A percentile compares a stretch with the other conserved stretches of the same genome.
phyloP scores from a whole-genome alignment of 2,329 filamentous ascomycete species.

The Diaporthe sp. region DNA sequence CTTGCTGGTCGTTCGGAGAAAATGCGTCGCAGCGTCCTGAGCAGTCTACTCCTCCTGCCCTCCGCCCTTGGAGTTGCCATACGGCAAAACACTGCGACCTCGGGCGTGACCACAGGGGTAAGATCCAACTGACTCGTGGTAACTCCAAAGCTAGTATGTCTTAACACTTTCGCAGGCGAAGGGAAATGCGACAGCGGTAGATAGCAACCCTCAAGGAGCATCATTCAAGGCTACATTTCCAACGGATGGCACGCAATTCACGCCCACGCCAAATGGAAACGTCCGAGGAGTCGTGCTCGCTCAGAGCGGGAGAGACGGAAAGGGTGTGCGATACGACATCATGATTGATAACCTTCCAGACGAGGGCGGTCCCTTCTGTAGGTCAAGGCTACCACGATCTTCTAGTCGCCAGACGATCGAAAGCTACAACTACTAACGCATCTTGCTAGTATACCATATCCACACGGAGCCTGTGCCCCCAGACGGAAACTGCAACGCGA shows the following conservation, averaged over 20 bases:
- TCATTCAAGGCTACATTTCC: slow-evolving; percentile 27
- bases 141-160: not conserved
- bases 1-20: not conserved
- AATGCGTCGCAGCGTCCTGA: not conserved
- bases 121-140: not conserved
- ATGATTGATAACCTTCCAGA: slow-evolving; percentile 46
- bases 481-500: slow-evolving; percentile 77
- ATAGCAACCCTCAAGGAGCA: slow-evolving; percentile 23
- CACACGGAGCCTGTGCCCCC: slow-evolving; percentile 72
- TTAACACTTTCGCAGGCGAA: slow-evolving; percentile 9
- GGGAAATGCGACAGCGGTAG: slow-evolving; percentile 31
- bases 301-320: slow-evolving; percentile 39
- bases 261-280: slow-evolving; percentile 16
- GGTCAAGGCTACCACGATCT: slow-evolving; percentile 32
- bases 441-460: slow-evolving; percentile 73
- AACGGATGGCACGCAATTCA: slow-evolving; percentile 21
- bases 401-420: not conserved
- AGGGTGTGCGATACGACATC: slow-evolving; percentile 45
- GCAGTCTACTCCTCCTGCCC: not conserved
- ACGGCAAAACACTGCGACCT: not conserved
- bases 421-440: slow-evolving; percentile 34
- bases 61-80: slow-evolving; percentile 3
- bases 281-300: slow-evolving; percentile 42
- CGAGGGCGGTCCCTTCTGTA: slow-evolving; percentile 46
- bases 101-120: slow-evolving; percentile 10